Percentiles rank a stretch among this genome's conserved stretches.
Evolutionary conservation across 441 rosid genomes (phyloP).

Genomic region (Cnidoscolus chayamansa): DNA sequence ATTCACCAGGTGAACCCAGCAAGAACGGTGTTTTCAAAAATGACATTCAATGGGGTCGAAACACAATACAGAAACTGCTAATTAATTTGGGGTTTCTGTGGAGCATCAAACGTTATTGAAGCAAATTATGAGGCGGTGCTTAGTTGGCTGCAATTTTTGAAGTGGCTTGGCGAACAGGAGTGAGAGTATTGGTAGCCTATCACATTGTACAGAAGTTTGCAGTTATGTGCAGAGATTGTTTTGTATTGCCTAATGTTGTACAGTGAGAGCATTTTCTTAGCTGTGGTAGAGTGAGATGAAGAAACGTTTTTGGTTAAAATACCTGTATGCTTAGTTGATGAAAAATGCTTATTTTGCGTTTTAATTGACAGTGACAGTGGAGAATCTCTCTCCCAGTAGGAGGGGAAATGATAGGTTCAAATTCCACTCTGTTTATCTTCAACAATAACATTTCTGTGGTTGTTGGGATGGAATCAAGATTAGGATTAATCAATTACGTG

Average conservation of each 20-base stretch:
- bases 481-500: no score
- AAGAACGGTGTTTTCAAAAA: conserved; percentile 29
- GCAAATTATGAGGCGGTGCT: background rate
- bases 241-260: background rate
- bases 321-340: no score
- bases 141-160: background rate
- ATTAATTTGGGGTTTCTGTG: conserved; percentile 45
- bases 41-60: conserved; percentile 67
- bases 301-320: background rate
- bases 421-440: no score
- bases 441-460: background rate
- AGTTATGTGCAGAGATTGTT: background rate
- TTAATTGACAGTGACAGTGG: background rate
- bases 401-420: no score
- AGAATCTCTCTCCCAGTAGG: no score
- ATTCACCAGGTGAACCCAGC: conserved; percentile 5
- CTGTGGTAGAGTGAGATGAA: background rate
- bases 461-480: no score
- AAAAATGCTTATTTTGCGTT: background rate
- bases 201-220: background rate
- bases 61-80: conserved; percentile 51
- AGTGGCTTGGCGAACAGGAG: background rate
- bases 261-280: background rate
- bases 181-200: no score
- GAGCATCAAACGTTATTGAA: conserved; percentile 17